Evolutionary conservation across 176 grass and related monocot species (phyloP).

Genomic region (Aechmea fasciata): DNA sequence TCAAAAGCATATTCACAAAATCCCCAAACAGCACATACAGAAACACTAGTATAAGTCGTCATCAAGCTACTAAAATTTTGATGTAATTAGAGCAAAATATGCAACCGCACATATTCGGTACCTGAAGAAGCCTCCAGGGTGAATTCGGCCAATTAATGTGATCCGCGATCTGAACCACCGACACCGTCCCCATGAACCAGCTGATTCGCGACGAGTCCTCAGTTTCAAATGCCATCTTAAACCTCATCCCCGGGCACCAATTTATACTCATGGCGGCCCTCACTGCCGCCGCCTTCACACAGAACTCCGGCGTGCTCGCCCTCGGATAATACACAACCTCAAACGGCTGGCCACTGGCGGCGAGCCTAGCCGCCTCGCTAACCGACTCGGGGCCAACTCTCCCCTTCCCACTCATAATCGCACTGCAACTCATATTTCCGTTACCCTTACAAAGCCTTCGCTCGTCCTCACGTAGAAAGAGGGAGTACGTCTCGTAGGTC

Average conservation of each 20-base stretch:
- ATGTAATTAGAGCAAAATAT: neutral
- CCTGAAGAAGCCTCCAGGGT: conserved; percentile 78
- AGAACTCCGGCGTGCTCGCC: conserved; percentile 55
- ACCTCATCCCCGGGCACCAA: conserved; percentile 67
- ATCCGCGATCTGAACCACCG: conserved; percentile 47
- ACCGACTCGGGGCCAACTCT: conserved; percentile 52
- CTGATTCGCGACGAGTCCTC: conserved; percentile 91
- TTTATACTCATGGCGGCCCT: conserved; percentile 39
- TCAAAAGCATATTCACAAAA: no score
- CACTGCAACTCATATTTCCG: neutral
- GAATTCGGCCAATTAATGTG: conserved; percentile 53
- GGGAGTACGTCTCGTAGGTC: conserved; percentile 36
- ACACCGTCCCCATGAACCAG: conserved; percentile 90
- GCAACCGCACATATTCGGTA: conserved; percentile 14
- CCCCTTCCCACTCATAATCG: conserved; percentile 23
- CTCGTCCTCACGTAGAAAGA: conserved; percentile 33
- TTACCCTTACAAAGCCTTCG: conserved; percentile 27
- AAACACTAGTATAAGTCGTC: neutral
- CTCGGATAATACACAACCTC: conserved; percentile 82
- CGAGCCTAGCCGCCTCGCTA: conserved; percentile 38
- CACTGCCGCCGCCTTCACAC: conserved; percentile 44
- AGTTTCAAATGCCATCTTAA: conserved; percentile 97
- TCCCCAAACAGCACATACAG: neutral
- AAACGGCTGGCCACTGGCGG: conserved; percentile 46
- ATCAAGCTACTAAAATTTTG: neutral